These are phyloP conservation scores for Apophysomyces trapeziformis DNA, from an alignment of 371 early-diverging fungal species.

Conservation along the genomic window DNA sequence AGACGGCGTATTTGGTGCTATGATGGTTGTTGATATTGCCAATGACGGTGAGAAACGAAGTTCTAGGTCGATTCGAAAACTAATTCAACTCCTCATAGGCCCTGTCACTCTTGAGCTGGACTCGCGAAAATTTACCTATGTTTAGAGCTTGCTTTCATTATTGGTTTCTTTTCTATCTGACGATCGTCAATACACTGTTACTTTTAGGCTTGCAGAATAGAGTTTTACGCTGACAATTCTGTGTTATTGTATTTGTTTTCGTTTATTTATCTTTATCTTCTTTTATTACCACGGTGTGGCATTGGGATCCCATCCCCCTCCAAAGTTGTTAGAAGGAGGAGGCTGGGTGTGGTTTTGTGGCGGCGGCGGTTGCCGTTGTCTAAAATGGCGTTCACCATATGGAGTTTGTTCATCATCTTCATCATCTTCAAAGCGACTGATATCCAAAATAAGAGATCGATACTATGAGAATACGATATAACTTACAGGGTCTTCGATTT, in stretches of 20 bases:
- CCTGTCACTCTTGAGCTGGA: slow-evolving; percentile 83
- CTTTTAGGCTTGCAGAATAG: neutral
- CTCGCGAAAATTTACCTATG: slow-evolving; percentile 65
- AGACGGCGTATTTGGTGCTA: slow-evolving; percentile 84
- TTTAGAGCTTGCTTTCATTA: neutral
- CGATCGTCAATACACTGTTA: too few species aligned
- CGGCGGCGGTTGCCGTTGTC: neutral
- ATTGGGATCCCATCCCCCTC: slow-evolving; percentile 12
- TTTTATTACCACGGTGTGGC: slow-evolving; percentile 9
- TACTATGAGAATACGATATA: too few species aligned
- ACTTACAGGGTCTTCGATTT: slow-evolving; percentile 40
- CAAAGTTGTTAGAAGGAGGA: neutral
- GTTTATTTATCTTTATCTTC: too few species aligned
- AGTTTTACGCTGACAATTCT: neutral
- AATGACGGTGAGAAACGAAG: slow-evolving; percentile 68
- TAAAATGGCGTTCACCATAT: slow-evolving; percentile 1
- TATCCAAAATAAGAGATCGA: neutral
- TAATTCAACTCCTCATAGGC: slow-evolving; percentile 36
- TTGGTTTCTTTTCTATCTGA: too few species aligned
- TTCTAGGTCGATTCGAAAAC: slow-evolving; percentile 24
- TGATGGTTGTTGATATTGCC: slow-evolving; percentile 85
- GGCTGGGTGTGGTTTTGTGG: neutral
- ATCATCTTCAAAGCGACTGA: slow-evolving; percentile 34
- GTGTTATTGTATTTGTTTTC: neutral
- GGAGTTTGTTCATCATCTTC: slow-evolving; percentile 23